These are phyloP conservation scores for Thinopyrum elongatum DNA, from an alignment of 176 grass and related monocot genomes.

Conservation along the genomic window DNA sequence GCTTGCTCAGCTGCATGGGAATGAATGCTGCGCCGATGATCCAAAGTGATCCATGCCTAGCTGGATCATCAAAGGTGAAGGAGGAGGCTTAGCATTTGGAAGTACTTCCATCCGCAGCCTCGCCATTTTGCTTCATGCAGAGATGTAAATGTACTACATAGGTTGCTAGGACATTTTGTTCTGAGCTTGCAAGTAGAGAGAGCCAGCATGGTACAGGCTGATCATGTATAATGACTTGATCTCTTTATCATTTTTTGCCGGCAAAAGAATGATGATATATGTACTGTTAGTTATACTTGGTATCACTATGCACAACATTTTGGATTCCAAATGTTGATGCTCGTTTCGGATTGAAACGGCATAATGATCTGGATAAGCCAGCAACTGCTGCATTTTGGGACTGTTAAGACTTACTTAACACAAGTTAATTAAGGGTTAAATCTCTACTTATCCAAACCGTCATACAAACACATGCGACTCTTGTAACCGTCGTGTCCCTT, in stretches of 20 bases:
- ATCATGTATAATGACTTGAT: slow-evolving; percentile 11
- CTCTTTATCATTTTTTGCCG: slow-evolving; percentile 11
- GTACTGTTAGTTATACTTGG: background rate
- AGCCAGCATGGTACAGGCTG: background rate
- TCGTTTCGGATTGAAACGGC: background rate
- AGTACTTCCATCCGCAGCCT: background rate
- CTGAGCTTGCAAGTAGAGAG: background rate
- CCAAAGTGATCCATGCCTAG: background rate
- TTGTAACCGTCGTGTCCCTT: too few relatives aligned
- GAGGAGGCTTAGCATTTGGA: background rate
- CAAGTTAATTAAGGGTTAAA: too few relatives aligned
- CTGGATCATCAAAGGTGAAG: background rate
- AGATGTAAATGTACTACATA: slow-evolving; percentile 21
- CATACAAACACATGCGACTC: too few relatives aligned
- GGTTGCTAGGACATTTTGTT: slow-evolving; percentile 18
- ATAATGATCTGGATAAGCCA: background rate
- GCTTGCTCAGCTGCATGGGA: background rate
- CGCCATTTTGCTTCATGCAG: background rate
- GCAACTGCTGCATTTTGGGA: background rate
- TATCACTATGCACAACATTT: background rate
- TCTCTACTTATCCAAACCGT: too few relatives aligned
- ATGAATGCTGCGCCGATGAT: background rate
- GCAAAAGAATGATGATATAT: background rate
- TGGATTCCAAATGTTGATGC: background rate
- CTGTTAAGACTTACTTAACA: too few relatives aligned